Base-by-base conservation (phyloP, 2,329 filamentous ascomycete genomes). In the Monosporascus sp. region DNA sequence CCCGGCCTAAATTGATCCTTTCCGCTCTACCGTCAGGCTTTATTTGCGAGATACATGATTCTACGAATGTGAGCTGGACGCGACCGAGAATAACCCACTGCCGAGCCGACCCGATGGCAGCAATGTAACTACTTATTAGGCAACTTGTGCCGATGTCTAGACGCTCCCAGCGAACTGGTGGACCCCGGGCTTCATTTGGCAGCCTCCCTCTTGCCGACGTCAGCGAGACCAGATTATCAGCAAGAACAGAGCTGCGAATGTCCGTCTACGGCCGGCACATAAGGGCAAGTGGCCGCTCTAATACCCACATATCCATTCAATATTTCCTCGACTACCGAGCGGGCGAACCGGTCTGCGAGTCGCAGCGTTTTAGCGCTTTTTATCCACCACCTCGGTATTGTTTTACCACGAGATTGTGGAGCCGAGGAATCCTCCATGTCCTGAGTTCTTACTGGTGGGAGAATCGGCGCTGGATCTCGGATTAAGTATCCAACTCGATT, bases 391-490 rank as follows among this genome's bases (percentile, higher is more conserved):
- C 42, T 46, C 42, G 42, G 42, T 15, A 17, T 46, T 46, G 24
- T 3, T 46, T 46, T 46, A 31, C 14, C 7, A 15, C 42, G 42
- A 46, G 42, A 46, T 31, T 24, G 42, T n/a, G 42, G 22, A n/a
- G n/a, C 3, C 14, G 3, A 3, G 14, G 14, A 17, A 25, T 3
- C 5, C 15, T 18, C 15, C 5, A 5, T 15, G 24, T 46, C 15
- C 22, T 15, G 42, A 31, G 56, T 49, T 57, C 52, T 67, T 54
- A 70, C 64, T 72, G 63, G 69, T 68, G 70, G 70, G 65, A 69
- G 62, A 69, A 65, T 65, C 63, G 65, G 61, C 62, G 57, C 46
- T 25, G 47, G 27, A 25, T 41, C 49, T 51, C 60, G 62, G 60
- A 64, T 58, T 51, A 62, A 62, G 52, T 48, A 27, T 48, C 54